Percentiles rank a stretch among this genome's conserved stretches.
phyloP scores from a whole-genome alignment of 1,284 basidiomycete genomes.

The Albatrellus sp. region DNA sequence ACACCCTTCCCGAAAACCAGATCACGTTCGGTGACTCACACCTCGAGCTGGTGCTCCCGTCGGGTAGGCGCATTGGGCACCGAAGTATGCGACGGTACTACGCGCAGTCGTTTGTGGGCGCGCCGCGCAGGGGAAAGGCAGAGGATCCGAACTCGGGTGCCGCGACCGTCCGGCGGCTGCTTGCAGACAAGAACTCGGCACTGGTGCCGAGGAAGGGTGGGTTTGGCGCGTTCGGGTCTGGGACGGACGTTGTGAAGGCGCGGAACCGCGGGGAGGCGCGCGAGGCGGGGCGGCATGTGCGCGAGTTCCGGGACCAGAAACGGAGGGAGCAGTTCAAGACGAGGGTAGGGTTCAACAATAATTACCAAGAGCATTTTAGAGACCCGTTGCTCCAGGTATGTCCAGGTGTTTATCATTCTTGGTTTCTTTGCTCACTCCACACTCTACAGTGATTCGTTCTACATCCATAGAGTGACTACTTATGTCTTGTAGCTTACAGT shows the following conservation, averaged over 20 bases:
- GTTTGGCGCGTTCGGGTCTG: constrained; percentile 73
- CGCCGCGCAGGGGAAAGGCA: constrained; percentile 20
- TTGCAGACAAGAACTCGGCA: constrained; percentile 72
- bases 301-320: constrained; percentile 76
- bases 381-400: constrained; percentile 26
- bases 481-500: too few relatives aligned
- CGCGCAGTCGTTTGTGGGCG: constrained; percentile 56
- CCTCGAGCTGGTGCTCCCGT: constrained; percentile 90
- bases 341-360: constrained; percentile 64
- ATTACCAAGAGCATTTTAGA: constrained; percentile 84
- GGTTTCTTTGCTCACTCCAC: neutral
- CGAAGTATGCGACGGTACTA: constrained; percentile 83
- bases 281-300: constrained; percentile 82
- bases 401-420: neutral
- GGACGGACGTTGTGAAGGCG: constrained; percentile 79
- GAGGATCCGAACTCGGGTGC: constrained; percentile 61
- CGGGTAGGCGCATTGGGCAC: constrained; percentile 87
- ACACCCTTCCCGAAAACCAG: constrained; percentile 37
- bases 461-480: too few relatives aligned
- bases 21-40: constrained; percentile 65
- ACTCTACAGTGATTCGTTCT: neutral
- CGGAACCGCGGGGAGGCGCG: constrained; percentile 89
- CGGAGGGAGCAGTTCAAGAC: constrained; percentile 80
- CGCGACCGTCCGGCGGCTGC: constrained; percentile 59
- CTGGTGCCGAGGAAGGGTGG: constrained; percentile 80